Evolutionary conservation across 2,329 filamentous ascomycete genomes (phyloP), one percentile per base, ranked within the genome.

Genomic region (Sporothrix dimorphospora): DNA sequence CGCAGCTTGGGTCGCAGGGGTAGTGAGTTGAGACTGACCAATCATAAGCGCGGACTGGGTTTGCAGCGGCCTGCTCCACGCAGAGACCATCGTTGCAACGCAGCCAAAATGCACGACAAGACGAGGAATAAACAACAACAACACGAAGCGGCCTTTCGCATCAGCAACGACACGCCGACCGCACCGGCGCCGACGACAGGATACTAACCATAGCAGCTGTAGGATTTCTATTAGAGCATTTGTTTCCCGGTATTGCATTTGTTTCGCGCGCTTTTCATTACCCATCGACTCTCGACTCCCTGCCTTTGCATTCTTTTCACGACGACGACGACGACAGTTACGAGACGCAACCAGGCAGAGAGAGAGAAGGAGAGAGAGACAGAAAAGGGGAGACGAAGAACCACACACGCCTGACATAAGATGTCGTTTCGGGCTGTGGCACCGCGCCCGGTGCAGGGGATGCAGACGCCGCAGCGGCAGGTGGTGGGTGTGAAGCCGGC

Each of bases 401-500:
- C 3, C 12, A n/a, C 14, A 57, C 21, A 5, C 12, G 0, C 19
- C 27, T 11, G 30, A 21, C 11, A 21, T 27, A 49, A 7, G 4
- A 72, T 72, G 71, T 19, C 71, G 1, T 72, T 30, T 3, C 65
- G 53, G 21, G 51, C 53, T 7, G 65, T 53, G 34, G 53, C 61
- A 45, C n/a, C 51, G 70, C 70, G 61, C 11, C 30, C 63, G 5
- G 16, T 34, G 61, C 69, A 30, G 38, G 65, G 53, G 42, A 21
- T 69, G 45, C 72, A 71, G 57, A 71, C 69, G 51, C 72, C 72
- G 49, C 69, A 63, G 38, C 72, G 72, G 30, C 72, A 71, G 47
- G 59, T 55, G 63, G 57, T 47, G 11, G 47, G 67, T n/a, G 11
- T 63, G 9, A 71, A 47, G 49, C 49, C 67, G 16, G 63, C 51